These are phyloP conservation scores for Zymoseptoria pseudotritici DNA, from an alignment of 2,329 filamentous ascomycete genomes.

Conservation along the genomic window DNA sequence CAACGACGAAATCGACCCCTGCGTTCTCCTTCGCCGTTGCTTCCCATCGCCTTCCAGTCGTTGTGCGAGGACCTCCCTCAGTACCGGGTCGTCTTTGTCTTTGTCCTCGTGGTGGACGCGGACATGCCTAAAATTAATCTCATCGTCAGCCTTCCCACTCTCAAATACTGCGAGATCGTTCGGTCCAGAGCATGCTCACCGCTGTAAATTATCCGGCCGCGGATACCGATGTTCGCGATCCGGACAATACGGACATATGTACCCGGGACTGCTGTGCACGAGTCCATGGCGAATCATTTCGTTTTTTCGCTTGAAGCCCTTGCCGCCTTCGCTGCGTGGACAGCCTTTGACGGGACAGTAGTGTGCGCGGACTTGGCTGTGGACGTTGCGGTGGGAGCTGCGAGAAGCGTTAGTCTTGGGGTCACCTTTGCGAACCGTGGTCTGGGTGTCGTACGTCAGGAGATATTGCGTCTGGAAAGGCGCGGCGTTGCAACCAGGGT, in stretches of 20 bases:
- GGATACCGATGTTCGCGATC: constrained; percentile 93
- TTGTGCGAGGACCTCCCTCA: constrained; percentile 80
- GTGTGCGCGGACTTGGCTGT: constrained; percentile 56
- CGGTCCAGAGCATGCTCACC: too few species aligned
- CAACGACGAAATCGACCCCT: constrained; percentile 5
- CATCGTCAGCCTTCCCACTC: too few species aligned
- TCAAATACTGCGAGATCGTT: too few species aligned
- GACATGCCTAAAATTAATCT: constrained; percentile 90
- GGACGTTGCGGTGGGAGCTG: constrained; percentile 64
- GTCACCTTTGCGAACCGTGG: too few species aligned
- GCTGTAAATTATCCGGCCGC: constrained; percentile 87
- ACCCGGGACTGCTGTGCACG: constrained; percentile 89
- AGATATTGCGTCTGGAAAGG: constrained; percentile 73
- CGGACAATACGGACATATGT: constrained; percentile 92
- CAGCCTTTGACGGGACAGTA: constrained; percentile 55
- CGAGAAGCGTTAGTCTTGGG: neutral
- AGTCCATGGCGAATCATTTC: constrained; percentile 72
- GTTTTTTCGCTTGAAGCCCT: constrained; percentile 62
- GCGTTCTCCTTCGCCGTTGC: constrained; percentile 61
- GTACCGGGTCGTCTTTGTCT: constrained; percentile 72
- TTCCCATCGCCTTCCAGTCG: constrained; percentile 72
- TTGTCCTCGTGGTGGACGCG: constrained; percentile 86
- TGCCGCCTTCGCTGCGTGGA: constrained; percentile 52
- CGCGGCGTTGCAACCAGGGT: constrained; percentile 58
- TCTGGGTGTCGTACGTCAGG: constrained; percentile 50